A percentile compares a stretch with the other conserved stretches of the same genome.
Evolutionary conservation across 495 filamentous ascomycete genomes (phyloP).

Genomic region (Aspergillus olivimuriae): DNA sequence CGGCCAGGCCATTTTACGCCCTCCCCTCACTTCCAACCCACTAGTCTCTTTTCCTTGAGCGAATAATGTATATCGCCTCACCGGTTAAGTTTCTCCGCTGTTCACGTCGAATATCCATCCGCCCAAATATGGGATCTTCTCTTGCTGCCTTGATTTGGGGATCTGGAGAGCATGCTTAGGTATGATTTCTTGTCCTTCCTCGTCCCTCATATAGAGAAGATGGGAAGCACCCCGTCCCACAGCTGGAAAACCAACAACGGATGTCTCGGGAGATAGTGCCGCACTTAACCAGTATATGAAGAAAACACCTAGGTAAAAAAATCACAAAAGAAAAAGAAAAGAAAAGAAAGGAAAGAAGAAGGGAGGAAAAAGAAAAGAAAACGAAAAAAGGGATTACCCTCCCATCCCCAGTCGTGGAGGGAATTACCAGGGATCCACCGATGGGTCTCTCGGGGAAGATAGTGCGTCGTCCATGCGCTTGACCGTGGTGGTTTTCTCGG

Average conservation of each 20-base stretch:
- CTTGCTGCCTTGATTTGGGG: conserved; percentile 3
- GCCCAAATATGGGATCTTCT: too few species aligned
- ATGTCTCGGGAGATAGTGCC: too few species aligned
- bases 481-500: too few species aligned
- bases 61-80: not conserved
- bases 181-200: too few species aligned
- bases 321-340: conserved; percentile 1
- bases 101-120: not conserved
- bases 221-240: too few species aligned
- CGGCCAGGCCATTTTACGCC: not conserved
- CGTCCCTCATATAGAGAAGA: too few species aligned
- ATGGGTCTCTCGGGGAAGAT: too few species aligned
- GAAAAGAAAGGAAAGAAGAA: conserved; percentile 1
- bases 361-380: conserved; percentile 1
- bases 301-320: not conserved
- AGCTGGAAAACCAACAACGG: too few species aligned
- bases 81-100: not conserved
- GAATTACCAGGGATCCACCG: not conserved
- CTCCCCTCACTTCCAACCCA: conserved; percentile 3
- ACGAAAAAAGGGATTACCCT: too few species aligned
- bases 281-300: not conserved
- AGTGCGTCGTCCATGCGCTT: too few species aligned
- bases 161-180: not conserved
- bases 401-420: not conserved
- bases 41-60: not conserved